A percentile compares a stretch with the other conserved stretches of the same genome.
Evolutionary conservation across 2,329 filamentous ascomycete genomes (phyloP).

Genomic region (Penicillium sp.): DNA sequence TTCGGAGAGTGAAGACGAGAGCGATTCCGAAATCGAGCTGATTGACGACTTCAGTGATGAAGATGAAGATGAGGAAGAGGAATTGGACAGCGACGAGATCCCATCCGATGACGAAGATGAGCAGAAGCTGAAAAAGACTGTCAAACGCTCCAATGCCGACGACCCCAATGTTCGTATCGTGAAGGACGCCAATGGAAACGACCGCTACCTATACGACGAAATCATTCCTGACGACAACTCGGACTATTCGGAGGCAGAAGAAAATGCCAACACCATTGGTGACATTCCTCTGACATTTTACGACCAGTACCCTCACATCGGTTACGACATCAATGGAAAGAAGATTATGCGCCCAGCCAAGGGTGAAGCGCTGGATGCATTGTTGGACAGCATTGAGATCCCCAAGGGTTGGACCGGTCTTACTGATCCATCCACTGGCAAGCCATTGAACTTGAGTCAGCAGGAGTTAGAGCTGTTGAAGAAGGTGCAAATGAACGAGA

Average conservation of each 20-base stretch:
- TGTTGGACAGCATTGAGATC: conserved; percentile 93
- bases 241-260: conserved; percentile 83
- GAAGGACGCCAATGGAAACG: conserved; percentile 84
- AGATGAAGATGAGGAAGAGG: conserved; percentile 49
- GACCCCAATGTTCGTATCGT: conserved; percentile 60
- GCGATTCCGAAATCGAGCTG: conserved; percentile 54
- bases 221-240: conserved; percentile 95
- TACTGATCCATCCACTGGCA: conserved; percentile 90
- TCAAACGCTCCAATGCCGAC: conserved; percentile 18
- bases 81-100: conserved; percentile 52
- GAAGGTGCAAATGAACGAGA: conserved; percentile 84
- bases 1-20: conserved; percentile 38
- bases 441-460: conserved; percentile 80
- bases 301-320: conserved; percentile 96
- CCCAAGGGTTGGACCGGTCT: conserved; percentile 97
- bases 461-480: conserved; percentile 87
- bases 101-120: conserved; percentile 47
- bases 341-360: conserved; percentile 95
- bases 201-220: conserved; percentile 88
- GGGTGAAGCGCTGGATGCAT: conserved; percentile 86
- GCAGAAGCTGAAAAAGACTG: conserved; percentile 34
- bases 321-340: conserved; percentile 98
- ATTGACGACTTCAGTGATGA: conserved; percentile 55
- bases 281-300: conserved; percentile 94
- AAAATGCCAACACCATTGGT: conserved; percentile 85